phyloP scores from a whole-genome alignment of 192 early-diverging fungal genomes.

The Borealophlyctis nickersoniae region DNA sequence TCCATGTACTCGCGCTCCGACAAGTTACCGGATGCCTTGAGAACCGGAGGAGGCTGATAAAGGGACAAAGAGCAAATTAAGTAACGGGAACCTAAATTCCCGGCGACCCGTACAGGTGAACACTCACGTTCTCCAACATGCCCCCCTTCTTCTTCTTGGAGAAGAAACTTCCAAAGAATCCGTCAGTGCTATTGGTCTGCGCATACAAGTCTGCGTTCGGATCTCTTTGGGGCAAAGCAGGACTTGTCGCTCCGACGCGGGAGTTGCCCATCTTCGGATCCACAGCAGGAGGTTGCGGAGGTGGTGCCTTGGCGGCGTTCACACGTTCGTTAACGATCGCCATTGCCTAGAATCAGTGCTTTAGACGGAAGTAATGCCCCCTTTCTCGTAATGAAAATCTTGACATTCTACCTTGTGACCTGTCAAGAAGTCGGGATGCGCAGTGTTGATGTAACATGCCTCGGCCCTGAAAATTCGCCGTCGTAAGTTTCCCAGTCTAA shows the following conservation, averaged over 20 bases:
- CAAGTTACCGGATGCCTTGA: slow-evolving; percentile 92
- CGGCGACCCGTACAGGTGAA: background rate
- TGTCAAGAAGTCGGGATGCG: slow-evolving; percentile 96
- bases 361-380: no score
- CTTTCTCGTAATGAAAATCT: slow-evolving; percentile 1
- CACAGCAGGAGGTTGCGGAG: slow-evolving; percentile 11
- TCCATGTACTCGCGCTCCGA: slow-evolving; percentile 98
- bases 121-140: slow-evolving; percentile 49
- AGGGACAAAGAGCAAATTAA: background rate
- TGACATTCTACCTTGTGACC: slow-evolving; percentile 87
- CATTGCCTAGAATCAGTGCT: slow-evolving; percentile 62
- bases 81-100: slow-evolving; percentile 5
- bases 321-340: slow-evolving; percentile 85
- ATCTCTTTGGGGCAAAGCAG: slow-evolving; percentile 31
- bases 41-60: slow-evolving; percentile 82
- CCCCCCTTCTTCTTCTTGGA: slow-evolving; percentile 75
- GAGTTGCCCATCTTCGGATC: slow-evolving; percentile 36
- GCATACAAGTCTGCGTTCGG: slow-evolving; percentile 61
- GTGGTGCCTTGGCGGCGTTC: slow-evolving; percentile 61
- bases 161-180: slow-evolving; percentile 99
- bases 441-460: slow-evolving; percentile 96
- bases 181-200: slow-evolving; percentile 43
- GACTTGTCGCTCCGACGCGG: slow-evolving; percentile 19
- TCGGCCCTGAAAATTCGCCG: slow-evolving; percentile 67
- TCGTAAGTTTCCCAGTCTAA: no score